Conservation (phyloP, 2,329 filamentous ascomycete genomes). For the Parafenestella ontariensis region DNA sequence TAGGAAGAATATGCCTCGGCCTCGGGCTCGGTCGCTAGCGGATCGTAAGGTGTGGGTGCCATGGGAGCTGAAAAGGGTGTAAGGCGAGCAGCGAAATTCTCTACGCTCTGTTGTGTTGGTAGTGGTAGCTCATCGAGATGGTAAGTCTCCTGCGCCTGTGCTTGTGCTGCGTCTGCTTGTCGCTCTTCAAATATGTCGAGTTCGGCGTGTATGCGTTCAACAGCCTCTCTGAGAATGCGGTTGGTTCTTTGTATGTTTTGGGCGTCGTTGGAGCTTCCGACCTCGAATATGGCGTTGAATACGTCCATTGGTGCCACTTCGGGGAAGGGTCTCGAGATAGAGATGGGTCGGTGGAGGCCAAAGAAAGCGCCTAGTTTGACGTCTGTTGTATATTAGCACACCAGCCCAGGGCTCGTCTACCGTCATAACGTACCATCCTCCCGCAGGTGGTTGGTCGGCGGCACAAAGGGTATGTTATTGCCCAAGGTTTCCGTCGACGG, state of each 20-base stretch:
- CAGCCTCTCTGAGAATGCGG: slow-evolving; percentile 53
- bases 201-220: slow-evolving; percentile 49
- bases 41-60: slow-evolving; percentile 67
- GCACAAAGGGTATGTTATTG: slow-evolving; percentile 70
- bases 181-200: slow-evolving; percentile 43
- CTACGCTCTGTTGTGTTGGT: slow-evolving; percentile 44
- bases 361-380: slow-evolving; percentile 92
- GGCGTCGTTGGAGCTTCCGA: slow-evolving; percentile 59
- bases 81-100: slow-evolving; percentile 59
- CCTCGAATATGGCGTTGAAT: slow-evolving; percentile 83
- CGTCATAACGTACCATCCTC: slow-evolving; percentile 63
- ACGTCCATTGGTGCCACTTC: slow-evolving; percentile 72
- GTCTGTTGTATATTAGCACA: slow-evolving; percentile 63
- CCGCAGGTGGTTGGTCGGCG: slow-evolving; percentile 75
- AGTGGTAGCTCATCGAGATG: slow-evolving; percentile 41
- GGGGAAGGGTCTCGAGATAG: slow-evolving; percentile 69
- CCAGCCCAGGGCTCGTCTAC: neutral
- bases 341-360: slow-evolving; percentile 93
- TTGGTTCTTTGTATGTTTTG: slow-evolving; percentile 55
- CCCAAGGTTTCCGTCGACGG: slow-evolving; percentile 33
- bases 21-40: slow-evolving; percentile 35
- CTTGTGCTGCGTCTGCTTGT: slow-evolving; percentile 48
- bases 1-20: slow-evolving; percentile 19
- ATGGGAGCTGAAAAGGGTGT: slow-evolving; percentile 87
- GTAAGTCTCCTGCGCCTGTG: slow-evolving; percentile 42